Evolutionary conservation across 1,284 basidiomycete genomes (phyloP).

Genomic region (Ustilago sp.): DNA sequence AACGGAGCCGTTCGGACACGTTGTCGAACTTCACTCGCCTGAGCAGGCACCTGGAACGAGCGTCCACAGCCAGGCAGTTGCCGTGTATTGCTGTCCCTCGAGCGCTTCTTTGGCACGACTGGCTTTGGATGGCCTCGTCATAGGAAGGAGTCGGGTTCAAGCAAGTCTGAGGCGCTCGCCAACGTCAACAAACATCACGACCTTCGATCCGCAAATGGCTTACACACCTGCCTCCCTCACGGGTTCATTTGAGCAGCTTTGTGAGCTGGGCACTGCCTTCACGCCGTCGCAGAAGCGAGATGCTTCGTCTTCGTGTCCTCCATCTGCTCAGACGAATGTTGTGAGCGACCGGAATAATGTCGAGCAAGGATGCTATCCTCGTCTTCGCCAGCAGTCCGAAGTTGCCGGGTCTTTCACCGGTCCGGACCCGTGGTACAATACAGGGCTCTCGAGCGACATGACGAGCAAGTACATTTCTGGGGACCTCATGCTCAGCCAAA

Average conservation of each 20-base stretch:
- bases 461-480: not conserved
- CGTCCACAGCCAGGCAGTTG: not conserved
- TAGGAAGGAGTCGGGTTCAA: slow-evolving; percentile 20
- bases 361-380: not conserved
- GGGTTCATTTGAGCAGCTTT: not conserved
- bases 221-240: not conserved
- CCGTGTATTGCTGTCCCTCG: slow-evolving; percentile 33
- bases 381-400: not conserved
- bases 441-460: not conserved
- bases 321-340: not conserved
- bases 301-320: not conserved
- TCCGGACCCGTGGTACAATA: not conserved
- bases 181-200: not conserved
- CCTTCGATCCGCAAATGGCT: not conserved
- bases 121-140: slow-evolving; percentile 23
- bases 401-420: not conserved
- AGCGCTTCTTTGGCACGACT: slow-evolving; percentile 31
- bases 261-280: not conserved
- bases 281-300: not conserved
- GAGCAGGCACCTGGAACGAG: not conserved
- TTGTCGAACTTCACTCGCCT: slow-evolving; percentile 6
- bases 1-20: slow-evolving; percentile 36
- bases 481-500: not conserved
- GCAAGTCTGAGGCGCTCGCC: slow-evolving; percentile 4
- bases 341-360: not conserved